phyloP scores from a whole-genome alignment of 768 basidiomycete genomes.

The Trametes cubensis region DNA sequence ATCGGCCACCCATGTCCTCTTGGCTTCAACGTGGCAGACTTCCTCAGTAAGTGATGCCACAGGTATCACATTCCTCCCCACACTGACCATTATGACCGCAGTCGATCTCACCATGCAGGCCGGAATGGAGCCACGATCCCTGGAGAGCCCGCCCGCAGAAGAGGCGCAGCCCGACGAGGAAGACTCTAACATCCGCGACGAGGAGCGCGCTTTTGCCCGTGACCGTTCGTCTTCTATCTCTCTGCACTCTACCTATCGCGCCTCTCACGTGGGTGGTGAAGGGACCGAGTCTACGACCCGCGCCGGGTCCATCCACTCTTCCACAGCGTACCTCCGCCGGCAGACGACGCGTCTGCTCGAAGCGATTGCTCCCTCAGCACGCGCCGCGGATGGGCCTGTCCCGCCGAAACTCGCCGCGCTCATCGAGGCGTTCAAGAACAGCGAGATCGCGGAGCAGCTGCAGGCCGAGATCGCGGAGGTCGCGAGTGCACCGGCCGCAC shows the following conservation, averaged over 20 bases:
- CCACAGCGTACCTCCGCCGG: conserved; percentile 57
- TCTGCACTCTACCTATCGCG: conserved; percentile 38
- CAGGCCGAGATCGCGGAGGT: conserved; percentile 60
- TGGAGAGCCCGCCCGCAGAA: conserved; percentile 34
- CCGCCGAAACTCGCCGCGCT: conserved; percentile 67
- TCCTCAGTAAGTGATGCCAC: conserved; percentile 60
- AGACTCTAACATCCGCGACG: conserved; percentile 56
- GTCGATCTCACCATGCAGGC: conserved; percentile 50
- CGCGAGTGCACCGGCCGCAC: conserved; percentile 29
- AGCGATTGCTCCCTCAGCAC: conserved; percentile 47
- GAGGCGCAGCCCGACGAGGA: conserved; percentile 38
- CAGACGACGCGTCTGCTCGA: conserved; percentile 78
- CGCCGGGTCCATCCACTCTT: conserved; percentile 45
- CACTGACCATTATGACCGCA: conserved; percentile 21
- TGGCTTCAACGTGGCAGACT: conserved; percentile 98
- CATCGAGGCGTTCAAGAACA: conserved; percentile 71
- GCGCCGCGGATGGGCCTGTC: conserved; percentile 39
- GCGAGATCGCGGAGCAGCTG: conserved; percentile 65
- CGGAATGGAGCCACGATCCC: conserved; percentile 40
- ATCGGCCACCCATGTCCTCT: conserved; percentile 86
- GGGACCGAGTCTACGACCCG: conserved; percentile 53
- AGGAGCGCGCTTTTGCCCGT: conserved; percentile 61
- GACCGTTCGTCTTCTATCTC: conserved; percentile 35
- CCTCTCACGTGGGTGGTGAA: conserved; percentile 36
- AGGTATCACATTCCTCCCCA: neutral